Evolutionary conservation across 2,329 filamentous ascomycete genomes (phyloP).

Genomic region (Epichloe festucae): DNA sequence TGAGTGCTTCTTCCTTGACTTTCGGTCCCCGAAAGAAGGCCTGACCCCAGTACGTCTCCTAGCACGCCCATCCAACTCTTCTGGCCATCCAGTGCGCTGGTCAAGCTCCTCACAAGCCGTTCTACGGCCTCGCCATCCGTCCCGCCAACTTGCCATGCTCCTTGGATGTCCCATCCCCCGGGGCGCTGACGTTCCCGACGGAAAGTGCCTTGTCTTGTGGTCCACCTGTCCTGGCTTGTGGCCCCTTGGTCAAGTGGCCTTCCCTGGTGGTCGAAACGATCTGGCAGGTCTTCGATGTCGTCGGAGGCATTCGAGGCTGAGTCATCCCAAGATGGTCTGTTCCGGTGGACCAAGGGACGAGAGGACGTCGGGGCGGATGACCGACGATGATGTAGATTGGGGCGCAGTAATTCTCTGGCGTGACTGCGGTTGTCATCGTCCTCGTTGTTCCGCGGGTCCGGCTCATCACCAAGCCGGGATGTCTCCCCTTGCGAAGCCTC

Average conservation of each 20-base stretch:
- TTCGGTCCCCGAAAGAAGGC: constrained; percentile 6
- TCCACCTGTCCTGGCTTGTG: constrained; percentile 14
- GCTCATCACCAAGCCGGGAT: constrained; percentile 7
- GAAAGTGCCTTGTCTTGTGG: constrained; percentile 29
- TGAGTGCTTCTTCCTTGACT: constrained; percentile 1
- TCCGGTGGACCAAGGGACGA: constrained; percentile 14
- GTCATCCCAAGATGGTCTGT: constrained; percentile 3
- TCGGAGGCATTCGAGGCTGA: constrained; percentile 18
- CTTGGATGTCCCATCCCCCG: constrained; percentile 25
- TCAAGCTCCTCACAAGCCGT: constrained; percentile 14
- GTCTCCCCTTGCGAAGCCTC: constrained; percentile 11
- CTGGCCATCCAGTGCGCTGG: constrained; percentile 18
- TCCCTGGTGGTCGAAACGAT: constrained; percentile 33
- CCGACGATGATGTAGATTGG: constrained; percentile 13
- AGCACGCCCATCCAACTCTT: constrained; percentile 19
- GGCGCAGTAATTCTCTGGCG: background rate
- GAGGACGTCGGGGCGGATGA: constrained; percentile 24
- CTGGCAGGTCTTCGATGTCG: constrained; percentile 31
- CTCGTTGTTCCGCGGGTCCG: constrained; percentile 10
- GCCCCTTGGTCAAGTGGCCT: constrained; percentile 22
- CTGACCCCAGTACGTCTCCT: constrained; percentile 18
- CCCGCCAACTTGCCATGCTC: constrained; percentile 32
- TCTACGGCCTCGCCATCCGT: constrained; percentile 30
- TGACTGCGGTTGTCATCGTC: constrained; percentile 8
- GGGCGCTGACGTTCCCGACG: constrained; percentile 20